phyloP scores from a whole-genome alignment of 176 grass and related monocot genomes.

The Rhipidocladum racemiflorum region DNA sequence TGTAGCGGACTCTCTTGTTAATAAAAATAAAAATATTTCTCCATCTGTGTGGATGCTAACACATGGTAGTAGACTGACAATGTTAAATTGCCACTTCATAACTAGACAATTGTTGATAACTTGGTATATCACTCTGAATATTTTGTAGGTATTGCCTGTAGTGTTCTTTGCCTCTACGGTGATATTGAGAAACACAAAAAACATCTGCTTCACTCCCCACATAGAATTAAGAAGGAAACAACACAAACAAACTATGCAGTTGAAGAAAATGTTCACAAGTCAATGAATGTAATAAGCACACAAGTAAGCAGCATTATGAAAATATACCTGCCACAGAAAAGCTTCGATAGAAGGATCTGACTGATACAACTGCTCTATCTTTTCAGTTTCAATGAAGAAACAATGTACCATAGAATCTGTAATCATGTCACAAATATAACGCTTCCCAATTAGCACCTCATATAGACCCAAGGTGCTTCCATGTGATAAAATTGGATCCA shows the following conservation, averaged over 20 bases:
- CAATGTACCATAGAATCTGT: conserved; percentile 82
- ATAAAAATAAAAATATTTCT: neutral
- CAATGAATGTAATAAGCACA: neutral
- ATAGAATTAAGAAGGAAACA: neutral
- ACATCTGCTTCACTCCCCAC: neutral
- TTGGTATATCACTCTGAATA: neutral
- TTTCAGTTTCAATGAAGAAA: conserved; percentile 91
- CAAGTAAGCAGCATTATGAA: neutral
- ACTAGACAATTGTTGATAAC: neutral
- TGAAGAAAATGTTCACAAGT: neutral
- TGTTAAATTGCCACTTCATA: neutral
- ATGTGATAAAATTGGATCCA: conserved; percentile 87
- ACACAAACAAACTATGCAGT: neutral
- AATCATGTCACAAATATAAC: conserved; percentile 82
- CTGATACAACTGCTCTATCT: conserved; percentile 57
- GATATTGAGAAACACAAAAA: neutral
- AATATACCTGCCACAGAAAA: conserved; percentile 90
- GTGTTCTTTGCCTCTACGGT: neutral
- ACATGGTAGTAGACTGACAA: neutral
- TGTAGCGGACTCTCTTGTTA: neutral
- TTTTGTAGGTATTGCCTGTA: neutral
- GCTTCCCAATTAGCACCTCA: conserved; percentile 82
- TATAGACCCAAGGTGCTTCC: conserved; percentile 84
- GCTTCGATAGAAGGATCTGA: conserved; percentile 66
- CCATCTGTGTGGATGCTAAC: neutral